Conservation (phyloP, 106 monocot species). For the Phalaenopsis aphrodite region DNA sequence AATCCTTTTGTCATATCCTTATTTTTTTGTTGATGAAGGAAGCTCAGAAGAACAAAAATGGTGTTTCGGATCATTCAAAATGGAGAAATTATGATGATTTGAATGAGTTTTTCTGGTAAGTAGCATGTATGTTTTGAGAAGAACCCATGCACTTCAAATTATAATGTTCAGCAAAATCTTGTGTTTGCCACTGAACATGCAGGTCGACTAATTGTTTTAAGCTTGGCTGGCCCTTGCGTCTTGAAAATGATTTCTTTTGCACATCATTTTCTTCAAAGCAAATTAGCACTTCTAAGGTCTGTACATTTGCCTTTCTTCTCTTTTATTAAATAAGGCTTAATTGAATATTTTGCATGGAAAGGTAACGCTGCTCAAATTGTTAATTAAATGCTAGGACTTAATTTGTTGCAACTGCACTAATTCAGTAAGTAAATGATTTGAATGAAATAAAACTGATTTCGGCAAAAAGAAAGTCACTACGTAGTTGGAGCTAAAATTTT, state of each 20-base stretch:
- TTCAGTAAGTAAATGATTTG: neutral
- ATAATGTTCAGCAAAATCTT: neutral
- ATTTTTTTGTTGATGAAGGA: slow-evolving; percentile 40
- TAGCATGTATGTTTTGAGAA: neutral
- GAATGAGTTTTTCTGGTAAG: slow-evolving; percentile 75
- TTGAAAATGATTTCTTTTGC: slow-evolving; percentile 46
- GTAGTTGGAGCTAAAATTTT: neutral
- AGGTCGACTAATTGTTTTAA: slow-evolving; percentile 79
- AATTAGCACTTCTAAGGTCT: slow-evolving; percentile 30
- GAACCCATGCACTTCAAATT: neutral
- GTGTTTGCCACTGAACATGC: slow-evolving; percentile 13
- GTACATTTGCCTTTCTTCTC: neutral
- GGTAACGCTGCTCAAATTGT: neutral
- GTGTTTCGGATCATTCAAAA: slow-evolving; percentile 54
- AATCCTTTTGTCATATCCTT: neutral
- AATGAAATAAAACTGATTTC: neutral
- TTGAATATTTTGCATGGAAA: neutral
- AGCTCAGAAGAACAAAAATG: slow-evolving; percentile 60
- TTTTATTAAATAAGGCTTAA: neutral
- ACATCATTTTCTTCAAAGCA: slow-evolving; percentile 24
- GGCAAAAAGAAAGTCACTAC: too few relatives aligned
- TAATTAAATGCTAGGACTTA: neutral
- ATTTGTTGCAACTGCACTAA: too few relatives aligned
- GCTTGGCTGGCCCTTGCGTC: slow-evolving; percentile 80
- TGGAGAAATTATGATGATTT: slow-evolving; percentile 88